A percentile compares a stretch with the other conserved stretches of the same genome.
These are phyloP conservation scores for Suhomyces wounanorum DNA, from an alignment of 1,139 yeast genomes.

Conservation along the genomic window DNA sequence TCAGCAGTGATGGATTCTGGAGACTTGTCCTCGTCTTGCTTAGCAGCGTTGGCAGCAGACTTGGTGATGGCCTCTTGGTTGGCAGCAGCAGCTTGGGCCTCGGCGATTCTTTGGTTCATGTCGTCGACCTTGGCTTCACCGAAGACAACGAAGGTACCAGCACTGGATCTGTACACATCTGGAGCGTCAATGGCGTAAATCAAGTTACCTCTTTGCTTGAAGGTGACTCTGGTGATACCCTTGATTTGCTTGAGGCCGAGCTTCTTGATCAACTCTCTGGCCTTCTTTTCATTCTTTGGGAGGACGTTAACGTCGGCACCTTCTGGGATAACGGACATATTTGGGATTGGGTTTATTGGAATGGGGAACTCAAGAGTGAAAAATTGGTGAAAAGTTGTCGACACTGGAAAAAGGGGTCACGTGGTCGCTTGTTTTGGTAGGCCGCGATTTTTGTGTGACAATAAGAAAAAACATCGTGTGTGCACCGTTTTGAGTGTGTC, in stretches of 20 bases:
- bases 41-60: conserved; percentile 42
- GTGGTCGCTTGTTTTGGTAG: background rate
- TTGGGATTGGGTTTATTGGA: conserved; percentile 14
- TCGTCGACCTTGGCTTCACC: conserved; percentile 98
- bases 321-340: conserved; percentile 70
- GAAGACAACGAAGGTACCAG: conserved; percentile 94
- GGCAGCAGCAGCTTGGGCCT: conserved; percentile 50
- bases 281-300: conserved; percentile 93
- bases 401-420: background rate
- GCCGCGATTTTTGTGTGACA: too few species aligned
- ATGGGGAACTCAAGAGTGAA: conserved; percentile 2
- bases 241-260: conserved; percentile 88
- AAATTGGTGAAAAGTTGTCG: conserved; percentile 2
- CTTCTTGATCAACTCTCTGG: conserved; percentile 88
- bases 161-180: conserved; percentile 91
- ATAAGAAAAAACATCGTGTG: too few species aligned
- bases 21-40: conserved; percentile 48
- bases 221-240: conserved; percentile 94
- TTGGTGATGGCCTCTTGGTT: conserved; percentile 66
- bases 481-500: too few species aligned
- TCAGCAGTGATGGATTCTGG: conserved; percentile 90
- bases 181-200: conserved; percentile 92
- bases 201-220: conserved; percentile 92
- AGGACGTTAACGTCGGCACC: conserved; percentile 85
- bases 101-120: conserved; percentile 76